Conservation (phyloP, 805 yeast genomes). For the Candida tallmaniae region DNA sequence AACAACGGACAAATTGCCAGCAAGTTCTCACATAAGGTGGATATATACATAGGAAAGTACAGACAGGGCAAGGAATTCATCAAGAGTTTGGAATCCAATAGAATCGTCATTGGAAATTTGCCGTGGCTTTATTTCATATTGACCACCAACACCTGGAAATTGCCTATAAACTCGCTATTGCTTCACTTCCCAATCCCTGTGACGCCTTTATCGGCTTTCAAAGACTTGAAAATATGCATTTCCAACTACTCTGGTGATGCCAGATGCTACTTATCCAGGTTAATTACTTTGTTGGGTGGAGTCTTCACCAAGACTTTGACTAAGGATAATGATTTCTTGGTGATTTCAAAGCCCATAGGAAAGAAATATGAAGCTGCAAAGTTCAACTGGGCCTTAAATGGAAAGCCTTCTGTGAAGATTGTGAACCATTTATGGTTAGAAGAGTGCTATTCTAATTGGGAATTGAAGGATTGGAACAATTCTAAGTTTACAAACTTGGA, state of each 20-base stretch:
- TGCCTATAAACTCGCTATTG: conserved; percentile 50
- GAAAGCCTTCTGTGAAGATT: conserved; percentile 37
- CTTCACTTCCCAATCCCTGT: conserved; percentile 67
- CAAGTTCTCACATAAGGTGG: conserved; percentile 18
- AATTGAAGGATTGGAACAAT: conserved; percentile 38
- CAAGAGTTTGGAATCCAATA: conserved; percentile 35
- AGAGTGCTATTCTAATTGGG: conserved; percentile 65
- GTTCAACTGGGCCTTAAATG: conserved; percentile 48
- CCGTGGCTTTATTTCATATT: conserved; percentile 74
- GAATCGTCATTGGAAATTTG: conserved; percentile 56
- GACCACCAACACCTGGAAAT: conserved; percentile 47
- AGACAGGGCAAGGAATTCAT: conserved; percentile 55
- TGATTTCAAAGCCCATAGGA: conserved; percentile 66
- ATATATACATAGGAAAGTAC: conserved; percentile 56
- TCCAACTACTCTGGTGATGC: conserved; percentile 88
- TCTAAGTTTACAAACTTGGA: conserved; percentile 46
- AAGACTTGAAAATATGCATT: conserved; percentile 53
- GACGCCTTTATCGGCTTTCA: conserved; percentile 50
- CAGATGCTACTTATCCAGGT: conserved; percentile 60
- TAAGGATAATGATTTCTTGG: conserved; percentile 62
- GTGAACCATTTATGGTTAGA: conserved; percentile 90
- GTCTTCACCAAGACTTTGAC: conserved; percentile 63
- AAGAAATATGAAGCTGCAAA: conserved; percentile 70
- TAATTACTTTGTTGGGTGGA: conserved; percentile 72
- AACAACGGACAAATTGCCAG: conserved; percentile 51